Evolutionary conservation across 2,329 filamentous ascomycete species (phyloP), one percentile per base, ranked within the genome.

Genomic region (Blastomyces parvus): DNA sequence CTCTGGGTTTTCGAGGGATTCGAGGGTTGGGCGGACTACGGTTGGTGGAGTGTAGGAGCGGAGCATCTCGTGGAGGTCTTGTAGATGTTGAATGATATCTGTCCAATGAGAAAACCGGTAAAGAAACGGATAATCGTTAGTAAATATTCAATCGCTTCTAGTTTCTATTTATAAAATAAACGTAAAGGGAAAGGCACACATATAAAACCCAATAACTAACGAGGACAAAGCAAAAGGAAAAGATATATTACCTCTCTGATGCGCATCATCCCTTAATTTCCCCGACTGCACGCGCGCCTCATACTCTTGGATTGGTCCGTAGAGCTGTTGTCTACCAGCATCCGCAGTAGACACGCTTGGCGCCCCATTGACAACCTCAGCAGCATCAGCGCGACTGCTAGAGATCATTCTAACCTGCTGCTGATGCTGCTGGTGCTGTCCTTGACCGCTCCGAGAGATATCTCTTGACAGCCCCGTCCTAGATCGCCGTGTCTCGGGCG

Each of bases 41-140:
- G 84, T 81, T 0, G 87, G 89, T 19, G 91, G 86, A 1, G 81
- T 74, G 77, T 97, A 99, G 62, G 82, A 76, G 66, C 83, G 80
- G 53, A 99, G 82, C 71, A 91, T 90, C 65, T 95, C 86, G 76
- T 97, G 90, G 14, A 99, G 85, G 72, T 92, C 87, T 77, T 99
- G 91, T 6, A 99, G 82, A 70, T 85, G 89, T 73, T 94, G 85
- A 69, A 99, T 92, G 69, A 99, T 93, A 52, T 87, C 90, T 92
- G 65, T 61, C 6, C 7, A 13, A 17, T 1, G 44, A n/a, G 22
- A 13, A 50, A 50, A 25, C 1, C 3, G 9, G 40, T 59, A 8
- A 62, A 65, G 62, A 68, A 63, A 69, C 63, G 44, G 48, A 62
- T 59, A 52, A 40, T n/a, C 36, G 50, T 50, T 8, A 60, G 50